phyloP scores from a whole-genome alignment of 2,329 filamentous ascomycete genomes.

The Leptosphaerulina australis region DNA sequence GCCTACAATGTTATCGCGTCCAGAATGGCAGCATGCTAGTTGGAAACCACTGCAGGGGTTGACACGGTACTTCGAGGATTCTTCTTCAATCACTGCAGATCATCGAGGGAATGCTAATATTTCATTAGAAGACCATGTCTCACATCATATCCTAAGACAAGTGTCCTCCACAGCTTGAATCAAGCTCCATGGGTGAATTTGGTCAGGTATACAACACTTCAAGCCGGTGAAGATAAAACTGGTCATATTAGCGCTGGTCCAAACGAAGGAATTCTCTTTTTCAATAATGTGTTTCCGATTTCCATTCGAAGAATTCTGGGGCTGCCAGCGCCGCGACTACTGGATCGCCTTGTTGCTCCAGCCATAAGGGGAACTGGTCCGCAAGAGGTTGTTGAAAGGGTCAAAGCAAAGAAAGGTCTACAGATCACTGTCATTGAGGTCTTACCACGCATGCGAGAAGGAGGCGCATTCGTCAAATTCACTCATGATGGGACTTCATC shows the following conservation, averaged over 20 bases:
- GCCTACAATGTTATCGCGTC: conserved; percentile 26
- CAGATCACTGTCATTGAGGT: conserved; percentile 78
- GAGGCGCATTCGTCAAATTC: conserved; percentile 92
- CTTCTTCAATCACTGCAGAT: conserved; percentile 31
- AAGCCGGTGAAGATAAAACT: conserved; percentile 67
- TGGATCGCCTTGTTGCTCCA: conserved; percentile 60
- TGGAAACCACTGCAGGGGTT: conserved; percentile 25
- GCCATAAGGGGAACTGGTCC: conserved; percentile 62
- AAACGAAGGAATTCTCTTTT: conserved; percentile 85
- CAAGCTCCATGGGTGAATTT: conserved; percentile 14
- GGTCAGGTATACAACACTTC: conserved; percentile 43
- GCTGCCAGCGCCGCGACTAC: conserved; percentile 58
- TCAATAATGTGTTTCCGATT: conserved; percentile 89
- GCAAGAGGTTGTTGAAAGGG: conserved; percentile 59
- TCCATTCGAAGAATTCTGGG: conserved; percentile 69
- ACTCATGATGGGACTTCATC: conserved; percentile 58
- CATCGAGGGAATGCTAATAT: conserved; percentile 29
- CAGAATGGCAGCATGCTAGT: conserved; percentile 29
- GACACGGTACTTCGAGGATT: conserved; percentile 32
- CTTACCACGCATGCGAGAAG: conserved; percentile 84
- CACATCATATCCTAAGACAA: conserved; percentile 6
- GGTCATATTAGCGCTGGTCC: conserved; percentile 80
- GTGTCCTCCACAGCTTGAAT: background rate
- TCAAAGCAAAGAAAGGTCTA: conserved; percentile 64
- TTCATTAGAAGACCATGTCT: conserved; percentile 22